These are phyloP conservation scores for Diplotaxis tenuifolia DNA, from an alignment of 345 rosid genomes.

Conservation along the genomic window DNA sequence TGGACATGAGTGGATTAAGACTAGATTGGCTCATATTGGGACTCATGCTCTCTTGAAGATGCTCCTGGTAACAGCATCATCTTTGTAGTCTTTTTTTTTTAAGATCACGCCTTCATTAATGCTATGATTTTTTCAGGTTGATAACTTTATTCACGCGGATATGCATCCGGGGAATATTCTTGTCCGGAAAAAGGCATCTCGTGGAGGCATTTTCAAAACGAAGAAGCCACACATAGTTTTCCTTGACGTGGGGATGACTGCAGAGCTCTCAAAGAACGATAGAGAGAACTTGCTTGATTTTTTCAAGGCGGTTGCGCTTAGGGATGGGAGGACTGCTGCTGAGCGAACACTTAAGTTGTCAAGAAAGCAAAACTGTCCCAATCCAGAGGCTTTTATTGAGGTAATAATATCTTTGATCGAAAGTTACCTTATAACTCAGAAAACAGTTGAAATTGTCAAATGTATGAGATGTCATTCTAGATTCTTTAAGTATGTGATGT, in stretches of 20 bases:
- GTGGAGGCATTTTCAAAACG: constrained; percentile 59
- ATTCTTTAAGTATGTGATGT: constrained; percentile 8
- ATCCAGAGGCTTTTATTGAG: constrained; percentile 81
- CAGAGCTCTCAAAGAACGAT: constrained; percentile 83
- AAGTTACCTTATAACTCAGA: background rate
- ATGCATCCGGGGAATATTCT: constrained; percentile 99
- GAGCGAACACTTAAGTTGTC: constrained; percentile 68
- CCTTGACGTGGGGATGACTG: constrained; percentile 99
- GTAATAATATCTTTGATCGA: constrained; percentile 28
- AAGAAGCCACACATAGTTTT: constrained; percentile 93
- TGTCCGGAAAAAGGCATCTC: constrained; percentile 68
- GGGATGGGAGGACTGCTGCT: constrained; percentile 91
- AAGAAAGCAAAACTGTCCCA: constrained; percentile 79
- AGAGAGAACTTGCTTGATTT: constrained; percentile 72
- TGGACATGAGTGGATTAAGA: constrained; percentile 72
- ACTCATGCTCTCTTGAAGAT: constrained; percentile 97
- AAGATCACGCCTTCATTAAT: background rate
- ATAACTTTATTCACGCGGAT: constrained; percentile 97
- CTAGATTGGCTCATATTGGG: constrained; percentile 90
- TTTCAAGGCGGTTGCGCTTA: constrained; percentile 80
- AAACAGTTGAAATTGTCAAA: background rate
- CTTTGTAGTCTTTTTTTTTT: background rate
- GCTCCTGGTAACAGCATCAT: constrained; percentile 66
- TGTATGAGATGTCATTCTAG: background rate
- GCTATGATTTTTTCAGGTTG: constrained; percentile 57